These are phyloP conservation scores for Sporothrix luriei DNA, from an alignment of 2,329 filamentous ascomycete genomes.

Conservation along the genomic window DNA sequence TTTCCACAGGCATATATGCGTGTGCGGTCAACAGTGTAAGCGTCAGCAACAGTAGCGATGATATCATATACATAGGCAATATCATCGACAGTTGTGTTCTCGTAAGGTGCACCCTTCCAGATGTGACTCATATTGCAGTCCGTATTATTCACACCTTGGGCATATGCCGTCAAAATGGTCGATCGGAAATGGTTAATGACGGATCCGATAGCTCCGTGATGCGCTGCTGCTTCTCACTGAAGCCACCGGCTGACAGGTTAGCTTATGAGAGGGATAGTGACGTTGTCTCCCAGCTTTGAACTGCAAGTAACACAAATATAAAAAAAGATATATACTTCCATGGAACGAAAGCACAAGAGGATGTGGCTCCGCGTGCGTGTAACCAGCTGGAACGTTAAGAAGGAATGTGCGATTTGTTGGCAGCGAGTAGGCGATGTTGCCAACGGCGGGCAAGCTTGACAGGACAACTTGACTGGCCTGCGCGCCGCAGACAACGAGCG, in stretches of 20 bases:
- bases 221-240: slow-evolving; percentile 30
- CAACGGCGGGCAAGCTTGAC: slow-evolving; percentile 1
- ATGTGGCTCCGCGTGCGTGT: slow-evolving; percentile 13
- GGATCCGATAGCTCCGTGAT: slow-evolving; percentile 30
- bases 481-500: neutral
- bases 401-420: slow-evolving; percentile 29
- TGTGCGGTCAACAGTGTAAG: slow-evolving; percentile 29
- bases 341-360: slow-evolving; percentile 32
- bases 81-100: slow-evolving; percentile 32
- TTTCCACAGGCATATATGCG: slow-evolving; percentile 33
- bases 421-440: slow-evolving; percentile 26
- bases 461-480: slow-evolving; percentile 23
- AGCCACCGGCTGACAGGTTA: slow-evolving; percentile 28
- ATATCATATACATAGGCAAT: slow-evolving; percentile 31
- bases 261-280: neutral
- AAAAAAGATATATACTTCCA: slow-evolving; percentile 15
- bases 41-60: slow-evolving; percentile 13
- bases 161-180: slow-evolving; percentile 31
- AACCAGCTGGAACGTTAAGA: slow-evolving; percentile 28
- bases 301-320: neutral
- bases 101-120: slow-evolving; percentile 33
- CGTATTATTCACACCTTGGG: slow-evolving; percentile 31
- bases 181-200: slow-evolving; percentile 25
- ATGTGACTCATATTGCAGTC: slow-evolving; percentile 31
- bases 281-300: neutral